Evolutionary conservation across 2,329 filamentous ascomycete species (phyloP).

Genomic region (Paracoccidioides brasiliensis): DNA sequence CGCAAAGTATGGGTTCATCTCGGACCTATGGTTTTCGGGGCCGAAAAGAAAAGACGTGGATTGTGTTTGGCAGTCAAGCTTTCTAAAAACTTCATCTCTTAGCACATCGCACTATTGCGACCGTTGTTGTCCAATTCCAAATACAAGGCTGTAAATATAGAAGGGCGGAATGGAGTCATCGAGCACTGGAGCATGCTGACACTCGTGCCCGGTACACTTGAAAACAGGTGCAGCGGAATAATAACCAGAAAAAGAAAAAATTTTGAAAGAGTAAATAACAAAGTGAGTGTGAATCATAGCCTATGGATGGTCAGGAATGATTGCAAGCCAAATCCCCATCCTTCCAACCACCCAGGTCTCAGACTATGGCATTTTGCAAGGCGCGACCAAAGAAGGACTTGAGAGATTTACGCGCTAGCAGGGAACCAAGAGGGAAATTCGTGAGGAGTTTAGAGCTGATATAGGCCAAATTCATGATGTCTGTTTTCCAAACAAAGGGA

Average conservation of each 20-base stretch:
- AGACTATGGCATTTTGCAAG: background rate
- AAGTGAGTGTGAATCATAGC: background rate
- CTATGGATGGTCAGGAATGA: background rate
- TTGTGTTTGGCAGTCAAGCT: conserved; percentile 1
- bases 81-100: conserved; percentile 11
- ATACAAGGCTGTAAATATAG: background rate
- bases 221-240: background rate
- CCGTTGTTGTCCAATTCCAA: background rate
- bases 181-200: background rate
- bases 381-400: background rate
- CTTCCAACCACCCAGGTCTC: background rate
- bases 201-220: background rate
- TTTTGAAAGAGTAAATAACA: too few relatives aligned
- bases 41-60: background rate
- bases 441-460: background rate
- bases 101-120: background rate
- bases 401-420: background rate
- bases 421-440: background rate
- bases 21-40: background rate
- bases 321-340: background rate
- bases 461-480: background rate
- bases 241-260: background rate
- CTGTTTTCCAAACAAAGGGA: background rate
- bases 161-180: background rate
- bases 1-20: conserved; percentile 2